Evolutionary conservation across 2,329 filamentous ascomycete species (phyloP).

Genomic region (Zymoseptoria pseudotritici): DNA sequence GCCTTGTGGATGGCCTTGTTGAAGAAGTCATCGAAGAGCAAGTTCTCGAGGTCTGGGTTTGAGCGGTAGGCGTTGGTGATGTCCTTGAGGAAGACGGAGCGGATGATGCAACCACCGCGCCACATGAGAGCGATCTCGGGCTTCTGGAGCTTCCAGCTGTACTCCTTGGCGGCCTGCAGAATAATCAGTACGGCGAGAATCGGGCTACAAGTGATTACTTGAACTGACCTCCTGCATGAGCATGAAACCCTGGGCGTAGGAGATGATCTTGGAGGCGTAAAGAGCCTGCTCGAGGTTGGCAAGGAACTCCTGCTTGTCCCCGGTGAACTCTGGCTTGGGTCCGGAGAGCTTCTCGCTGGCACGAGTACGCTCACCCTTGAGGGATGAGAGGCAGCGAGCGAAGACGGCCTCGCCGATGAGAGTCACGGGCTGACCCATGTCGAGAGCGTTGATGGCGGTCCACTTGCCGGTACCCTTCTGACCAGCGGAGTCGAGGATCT

Average conservation of each 20-base stretch:
- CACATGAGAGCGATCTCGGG: slow-evolving; percentile 99
- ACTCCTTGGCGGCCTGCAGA: slow-evolving; percentile 83
- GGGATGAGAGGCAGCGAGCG: slow-evolving; percentile 82
- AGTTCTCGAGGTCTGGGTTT: slow-evolving; percentile 91
- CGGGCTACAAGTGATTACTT: background rate
- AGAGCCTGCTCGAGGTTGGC: slow-evolving; percentile 97
- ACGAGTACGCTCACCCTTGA: slow-evolving; percentile 86
- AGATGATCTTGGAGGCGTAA: slow-evolving; percentile 99
- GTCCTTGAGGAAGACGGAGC: slow-evolving; percentile 99
- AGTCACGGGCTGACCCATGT: slow-evolving; percentile 97
- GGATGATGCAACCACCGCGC: slow-evolving; percentile 99
- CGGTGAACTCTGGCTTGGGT: slow-evolving; percentile 72
- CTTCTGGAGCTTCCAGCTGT: slow-evolving; percentile 99
- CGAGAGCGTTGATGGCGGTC: slow-evolving; percentile 98
- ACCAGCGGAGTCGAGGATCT: slow-evolving; percentile 96
- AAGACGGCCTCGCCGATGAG: slow-evolving; percentile 97
- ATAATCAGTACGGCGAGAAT: slow-evolving; percentile 5
- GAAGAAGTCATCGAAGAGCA: slow-evolving; percentile 99
- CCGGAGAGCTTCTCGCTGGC: slow-evolving; percentile 74
- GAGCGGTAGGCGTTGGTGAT: slow-evolving; percentile 95
- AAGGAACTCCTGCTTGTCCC: slow-evolving; percentile 88
- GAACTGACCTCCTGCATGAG: slow-evolving; percentile 86
- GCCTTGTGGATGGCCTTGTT: slow-evolving; percentile 98
- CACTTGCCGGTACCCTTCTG: slow-evolving; percentile 99
- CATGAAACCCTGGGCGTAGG: slow-evolving; percentile 99